Evolutionary conservation across 2,329 filamentous ascomycete genomes (phyloP).

Genomic region (Pseudocercospora pini-densiflorae): DNA sequence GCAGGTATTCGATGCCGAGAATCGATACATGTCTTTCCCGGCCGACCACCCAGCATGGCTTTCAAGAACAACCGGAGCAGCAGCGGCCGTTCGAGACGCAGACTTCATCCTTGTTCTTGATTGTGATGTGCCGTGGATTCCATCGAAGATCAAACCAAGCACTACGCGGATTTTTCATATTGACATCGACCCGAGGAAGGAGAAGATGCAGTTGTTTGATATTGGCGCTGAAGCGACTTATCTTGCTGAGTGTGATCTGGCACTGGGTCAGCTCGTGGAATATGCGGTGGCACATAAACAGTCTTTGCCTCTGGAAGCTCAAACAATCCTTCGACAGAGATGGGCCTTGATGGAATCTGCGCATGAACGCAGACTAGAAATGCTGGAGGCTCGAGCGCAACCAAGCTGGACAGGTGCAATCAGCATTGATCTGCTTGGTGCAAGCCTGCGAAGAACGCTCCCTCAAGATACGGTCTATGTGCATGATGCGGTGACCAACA

Average conservation of each 20-base stretch:
- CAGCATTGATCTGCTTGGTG: conserved; percentile 18
- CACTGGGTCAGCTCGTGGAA: conserved; percentile 66
- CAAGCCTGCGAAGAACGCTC: conserved; percentile 12
- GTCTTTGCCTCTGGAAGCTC: not conserved
- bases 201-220: conserved; percentile 59
- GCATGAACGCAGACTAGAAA: not conserved
- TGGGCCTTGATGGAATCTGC: not conserved
- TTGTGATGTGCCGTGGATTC: conserved; percentile 88
- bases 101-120: conserved; percentile 82
- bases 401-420: conserved; percentile 15
- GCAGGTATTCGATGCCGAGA: conserved; percentile 71
- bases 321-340: not conserved
- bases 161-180: conserved; percentile 63
- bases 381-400: conserved; percentile 1
- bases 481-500: conserved; percentile 28
- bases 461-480: conserved; percentile 23
- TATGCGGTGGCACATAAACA: conserved; percentile 2
- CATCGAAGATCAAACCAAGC: conserved; percentile 65
- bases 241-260: conserved; percentile 51
- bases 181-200: conserved; percentile 66
- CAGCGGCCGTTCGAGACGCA: conserved; percentile 70
- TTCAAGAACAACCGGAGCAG: conserved; percentile 69
- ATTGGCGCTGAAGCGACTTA: conserved; percentile 54
- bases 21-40: conserved; percentile 78
- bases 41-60: conserved; percentile 61